These are phyloP conservation scores for Paraconiothyrium brasiliense DNA, from an alignment of 2,329 filamentous ascomycete species.

Conservation along the genomic window DNA sequence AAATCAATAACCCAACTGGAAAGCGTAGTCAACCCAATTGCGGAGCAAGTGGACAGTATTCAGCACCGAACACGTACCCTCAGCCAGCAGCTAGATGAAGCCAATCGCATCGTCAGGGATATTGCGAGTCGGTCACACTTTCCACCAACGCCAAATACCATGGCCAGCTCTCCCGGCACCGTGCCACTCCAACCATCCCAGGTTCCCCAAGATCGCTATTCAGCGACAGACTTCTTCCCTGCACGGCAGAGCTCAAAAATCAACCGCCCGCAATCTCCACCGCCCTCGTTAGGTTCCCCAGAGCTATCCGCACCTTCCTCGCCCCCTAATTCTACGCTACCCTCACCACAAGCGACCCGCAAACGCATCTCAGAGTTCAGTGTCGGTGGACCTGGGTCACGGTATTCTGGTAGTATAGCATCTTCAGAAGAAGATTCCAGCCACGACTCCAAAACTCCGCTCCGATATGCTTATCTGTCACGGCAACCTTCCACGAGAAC, in stretches of 20 bases:
- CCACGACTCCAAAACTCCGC: slow-evolving; percentile 21
- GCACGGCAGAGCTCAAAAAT: slow-evolving; percentile 17
- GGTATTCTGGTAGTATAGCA: slow-evolving; percentile 87
- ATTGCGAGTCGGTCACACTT: slow-evolving; percentile 30
- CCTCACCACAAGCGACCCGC: slow-evolving; percentile 19
- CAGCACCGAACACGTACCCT: slow-evolving; percentile 33
- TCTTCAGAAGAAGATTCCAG: slow-evolving; percentile 71
- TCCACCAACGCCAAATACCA: slow-evolving; percentile 20
- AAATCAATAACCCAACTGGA: slow-evolving; percentile 46
- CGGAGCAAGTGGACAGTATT: slow-evolving; percentile 44
- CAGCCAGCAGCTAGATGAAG: slow-evolving; percentile 40
- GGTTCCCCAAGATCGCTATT: not conserved
- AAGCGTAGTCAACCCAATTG: slow-evolving; percentile 40
- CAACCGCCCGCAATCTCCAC: slow-evolving; percentile 18
- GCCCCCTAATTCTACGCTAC: slow-evolving; percentile 21
- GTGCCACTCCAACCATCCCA: slow-evolving; percentile 1
- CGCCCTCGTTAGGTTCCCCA: slow-evolving; percentile 16
- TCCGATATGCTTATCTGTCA: slow-evolving; percentile 23
- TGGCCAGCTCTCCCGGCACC: slow-evolving; percentile 22
- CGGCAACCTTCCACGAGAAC: slow-evolving; percentile 11
- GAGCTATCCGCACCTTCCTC: slow-evolving; percentile 20
- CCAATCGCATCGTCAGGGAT: slow-evolving; percentile 39
- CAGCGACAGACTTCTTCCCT: slow-evolving; percentile 16
- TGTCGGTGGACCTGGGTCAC: slow-evolving; percentile 79
- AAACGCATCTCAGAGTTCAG: slow-evolving; percentile 41